Base-by-base conservation (phyloP, 257 asterid species). In the Pogostemon cablin region DNA sequence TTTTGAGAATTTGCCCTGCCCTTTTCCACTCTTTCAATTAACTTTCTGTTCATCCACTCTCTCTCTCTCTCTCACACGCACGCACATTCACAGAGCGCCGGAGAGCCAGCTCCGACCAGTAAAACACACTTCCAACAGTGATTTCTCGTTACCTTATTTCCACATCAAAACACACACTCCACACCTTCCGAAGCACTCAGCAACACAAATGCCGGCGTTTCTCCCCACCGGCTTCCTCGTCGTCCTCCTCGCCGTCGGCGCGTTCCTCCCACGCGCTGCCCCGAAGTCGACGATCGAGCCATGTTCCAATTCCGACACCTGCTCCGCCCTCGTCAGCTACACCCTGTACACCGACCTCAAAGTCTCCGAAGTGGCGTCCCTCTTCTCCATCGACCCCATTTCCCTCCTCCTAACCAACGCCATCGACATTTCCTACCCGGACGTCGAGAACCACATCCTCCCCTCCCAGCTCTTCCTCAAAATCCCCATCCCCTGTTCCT, bases 311-410 rank as follows among this genome's bases (percentile, higher is more conserved):
- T 62, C 92, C 65, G 91, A 75, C 80, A 65, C 88, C 58, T 93
- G 98, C 83, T 82, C 95, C 38, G 75, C 99, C 62, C 81, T 89
- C 5, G 88, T 91, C 41, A 93, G 87, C 46, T 93, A 93, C 89
- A 86, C 97, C 8, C 96, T 91, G 71, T 91, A 91, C 88, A 93
- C 99, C 32, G 95, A 89, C 87, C 95, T 93, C 62, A 91, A 93
- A 54, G 99, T 91, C 61, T 87, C 99, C 8, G 96, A 93, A 65
- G 91, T 93, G 3, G 93, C 99, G 0, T 50, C 97, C 52, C 97
- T 93, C 80, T 93, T 93, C 81, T 72, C 82, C 56, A 69, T 85
- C 50, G 97, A 93, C 86, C 98, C 98, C 63, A 86, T 93, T 57
- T 62, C 96, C 38, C 86, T 93, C 69, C 96, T 93, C 72, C 77